Evolutionary conservation across 352 stramenopile genomes (phyloP), one percentile per base, ranked within the genome.

Genomic region (Phytophthora citrophthora): DNA sequence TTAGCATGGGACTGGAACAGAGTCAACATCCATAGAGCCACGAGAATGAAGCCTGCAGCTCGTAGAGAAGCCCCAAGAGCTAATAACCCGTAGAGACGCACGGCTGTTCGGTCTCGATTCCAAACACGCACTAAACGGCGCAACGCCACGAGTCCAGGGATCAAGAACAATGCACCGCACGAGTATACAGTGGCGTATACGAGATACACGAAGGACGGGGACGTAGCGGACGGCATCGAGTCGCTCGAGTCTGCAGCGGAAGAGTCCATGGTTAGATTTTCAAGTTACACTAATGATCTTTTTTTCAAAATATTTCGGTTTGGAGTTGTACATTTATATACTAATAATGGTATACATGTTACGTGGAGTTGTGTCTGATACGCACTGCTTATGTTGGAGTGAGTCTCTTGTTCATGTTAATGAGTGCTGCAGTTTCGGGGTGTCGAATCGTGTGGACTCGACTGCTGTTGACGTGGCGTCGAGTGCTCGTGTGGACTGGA

Each of bases 71-170:
- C 32, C 5, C 80, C 80, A 5, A 80, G 46, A n/a, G 70, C 77
- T 45, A 89, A 61, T 49, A 89, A 48, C 43, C 71, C 68, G 60
- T 88, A 89, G 44, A 89, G 74, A 20, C 73, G 69, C 50, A 88
- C 76, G 32, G 80, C 80, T 13, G 80, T 89, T 20, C 26, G 59
- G 65, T 89, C 80, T 18, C 72, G 66, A 26, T 45, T 51, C 53
- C 76, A 73, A 46, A 74, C 84, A 39, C 73, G 77, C 49, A 67
- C 63, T 34, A 84, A 53, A 20, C 80, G 77, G 45, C 60, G 68
- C 59, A 64, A 61, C 1, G 73, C 72, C 41, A 79, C 64, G 43
- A 64, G 32, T 3, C 68, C 72, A 24, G 80, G 80, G 36, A 83
- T 55, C 31, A 86, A 61, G 55, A 86, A 89, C 36, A 86, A 47